phyloP scores from a whole-genome alignment of 163 green algal species.

The Chlamydomonas reinhardtii region DNA sequence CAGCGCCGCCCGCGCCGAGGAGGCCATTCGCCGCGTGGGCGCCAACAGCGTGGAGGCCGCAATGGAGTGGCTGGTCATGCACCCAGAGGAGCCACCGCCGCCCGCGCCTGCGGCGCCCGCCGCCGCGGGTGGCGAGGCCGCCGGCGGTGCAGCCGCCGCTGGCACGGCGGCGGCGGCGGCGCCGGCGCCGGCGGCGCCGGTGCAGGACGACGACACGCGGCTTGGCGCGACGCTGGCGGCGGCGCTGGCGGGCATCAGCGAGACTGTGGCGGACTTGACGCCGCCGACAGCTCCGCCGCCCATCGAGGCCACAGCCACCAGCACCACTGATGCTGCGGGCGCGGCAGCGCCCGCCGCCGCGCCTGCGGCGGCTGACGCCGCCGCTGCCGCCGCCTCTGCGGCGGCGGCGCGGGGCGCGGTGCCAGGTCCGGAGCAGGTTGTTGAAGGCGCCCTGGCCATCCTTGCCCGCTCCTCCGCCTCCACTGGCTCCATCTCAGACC shows the following conservation, averaged over 20 bases:
- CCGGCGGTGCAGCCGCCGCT: slow-evolving; percentile 13
- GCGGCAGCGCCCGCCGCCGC: neutral
- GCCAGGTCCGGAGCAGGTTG: slow-evolving; percentile 44
- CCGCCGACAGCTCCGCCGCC: neutral
- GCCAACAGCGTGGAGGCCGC: slow-evolving; percentile 90
- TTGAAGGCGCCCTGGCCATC: slow-evolving; percentile 71
- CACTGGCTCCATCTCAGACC: slow-evolving; percentile 70
- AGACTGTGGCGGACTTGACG: slow-evolving; percentile 41
- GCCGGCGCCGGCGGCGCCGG: neutral
- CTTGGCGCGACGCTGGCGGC: slow-evolving; percentile 55
- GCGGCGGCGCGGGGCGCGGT: neutral
- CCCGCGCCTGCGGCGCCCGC: neutral
- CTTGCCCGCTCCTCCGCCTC: slow-evolving; percentile 55
- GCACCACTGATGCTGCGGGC: slow-evolving; percentile 1
- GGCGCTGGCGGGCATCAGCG: slow-evolving; percentile 51
- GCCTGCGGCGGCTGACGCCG: neutral
- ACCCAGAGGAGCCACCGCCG: slow-evolving; percentile 76
- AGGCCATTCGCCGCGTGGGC: slow-evolving; percentile 81
- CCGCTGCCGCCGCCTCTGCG: neutral
- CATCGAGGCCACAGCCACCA: too few species aligned
- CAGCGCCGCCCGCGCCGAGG: slow-evolving; percentile 71
- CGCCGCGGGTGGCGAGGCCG: slow-evolving; percentile 18
- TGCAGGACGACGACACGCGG: slow-evolving; percentile 57
- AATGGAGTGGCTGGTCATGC: slow-evolving; percentile 93
- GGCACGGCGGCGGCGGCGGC: slow-evolving; percentile 7